These are phyloP conservation scores for Coemansia sp. DNA, from an alignment of 192 early-diverging fungal species.

Conservation along the genomic window DNA sequence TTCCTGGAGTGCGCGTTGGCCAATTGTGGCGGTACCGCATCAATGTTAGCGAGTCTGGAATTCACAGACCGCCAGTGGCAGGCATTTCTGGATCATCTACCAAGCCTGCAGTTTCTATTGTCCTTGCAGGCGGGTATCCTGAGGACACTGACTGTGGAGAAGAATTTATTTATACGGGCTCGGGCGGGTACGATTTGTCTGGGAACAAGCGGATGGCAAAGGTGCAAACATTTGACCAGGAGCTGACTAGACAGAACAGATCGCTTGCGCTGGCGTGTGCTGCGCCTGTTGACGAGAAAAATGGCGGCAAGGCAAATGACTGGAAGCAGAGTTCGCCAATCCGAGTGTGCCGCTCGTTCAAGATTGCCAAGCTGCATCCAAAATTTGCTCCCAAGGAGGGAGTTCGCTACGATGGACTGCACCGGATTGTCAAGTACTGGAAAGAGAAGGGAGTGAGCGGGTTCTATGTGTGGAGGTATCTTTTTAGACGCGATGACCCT, in stretches of 20 bases:
- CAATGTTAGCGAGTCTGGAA: constrained; percentile 51
- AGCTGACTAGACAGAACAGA: constrained; percentile 59
- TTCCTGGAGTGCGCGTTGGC: constrained; percentile 63
- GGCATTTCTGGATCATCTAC: constrained; percentile 62
- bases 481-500: constrained; percentile 64
- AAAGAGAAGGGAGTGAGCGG: constrained; percentile 52
- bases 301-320: constrained; percentile 51
- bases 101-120: constrained; percentile 61
- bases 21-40: constrained; percentile 60
- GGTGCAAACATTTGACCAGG: constrained; percentile 60
- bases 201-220: constrained; percentile 59
- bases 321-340: constrained; percentile 60
- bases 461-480: constrained; percentile 62
- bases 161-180: constrained; percentile 69
- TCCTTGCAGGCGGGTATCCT: constrained; percentile 64
- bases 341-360: constrained; percentile 59
- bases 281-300: constrained; percentile 39
- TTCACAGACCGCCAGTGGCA: constrained; percentile 65
- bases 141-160: constrained; percentile 68
- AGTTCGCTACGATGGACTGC: constrained; percentile 67
- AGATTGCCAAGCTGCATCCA: constrained; percentile 52
- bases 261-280: constrained; percentile 63
- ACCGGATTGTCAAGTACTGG: constrained; percentile 70
- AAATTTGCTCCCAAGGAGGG: constrained; percentile 58
- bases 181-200: constrained; percentile 61